Conservation (phyloP, 768 basidiomycete species). For the Mycena epipterygia region DNA sequence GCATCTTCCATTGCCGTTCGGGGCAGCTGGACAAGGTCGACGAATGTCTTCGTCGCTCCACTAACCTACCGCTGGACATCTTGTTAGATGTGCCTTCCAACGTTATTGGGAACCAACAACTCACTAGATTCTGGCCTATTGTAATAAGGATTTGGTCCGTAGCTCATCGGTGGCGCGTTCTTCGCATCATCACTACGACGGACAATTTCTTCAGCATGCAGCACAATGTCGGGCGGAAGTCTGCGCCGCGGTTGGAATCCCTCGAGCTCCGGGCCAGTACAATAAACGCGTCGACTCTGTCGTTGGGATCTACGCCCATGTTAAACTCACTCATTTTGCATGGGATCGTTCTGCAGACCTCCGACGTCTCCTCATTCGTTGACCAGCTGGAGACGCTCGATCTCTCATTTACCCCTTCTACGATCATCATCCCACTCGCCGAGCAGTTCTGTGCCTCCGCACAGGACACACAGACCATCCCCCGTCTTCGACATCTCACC, state of each 20-base stretch:
- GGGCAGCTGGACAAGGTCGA: neutral
- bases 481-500: conserved; percentile 20
- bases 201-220: conserved; percentile 9
- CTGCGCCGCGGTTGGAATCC: neutral
- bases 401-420: neutral
- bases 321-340: conserved; percentile 3
- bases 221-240: conserved; percentile 4
- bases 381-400: conserved; percentile 8
- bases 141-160: conserved; percentile 14
- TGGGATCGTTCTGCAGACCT: neutral
- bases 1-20: conserved; percentile 8
- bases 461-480: neutral
- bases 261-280: conserved; percentile 1
- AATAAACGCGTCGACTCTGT: neutral
- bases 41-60: conserved; percentile 12
- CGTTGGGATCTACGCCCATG: neutral
- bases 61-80: conserved; percentile 6
- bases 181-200: conserved; percentile 8
- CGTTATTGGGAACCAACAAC: neutral
- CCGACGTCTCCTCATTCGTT: neutral
- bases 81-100: conserved; percentile 1
- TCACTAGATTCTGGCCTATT: conserved; percentile 1
- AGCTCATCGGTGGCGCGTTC: conserved; percentile 4
- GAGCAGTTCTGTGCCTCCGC: neutral
- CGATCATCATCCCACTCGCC: conserved; percentile 3